A percentile compares a stretch with the other conserved stretches of the same genome.
Evolutionary conservation across 1,284 basidiomycete genomes (phyloP).

Genomic region (Puccinia triticina): DNA sequence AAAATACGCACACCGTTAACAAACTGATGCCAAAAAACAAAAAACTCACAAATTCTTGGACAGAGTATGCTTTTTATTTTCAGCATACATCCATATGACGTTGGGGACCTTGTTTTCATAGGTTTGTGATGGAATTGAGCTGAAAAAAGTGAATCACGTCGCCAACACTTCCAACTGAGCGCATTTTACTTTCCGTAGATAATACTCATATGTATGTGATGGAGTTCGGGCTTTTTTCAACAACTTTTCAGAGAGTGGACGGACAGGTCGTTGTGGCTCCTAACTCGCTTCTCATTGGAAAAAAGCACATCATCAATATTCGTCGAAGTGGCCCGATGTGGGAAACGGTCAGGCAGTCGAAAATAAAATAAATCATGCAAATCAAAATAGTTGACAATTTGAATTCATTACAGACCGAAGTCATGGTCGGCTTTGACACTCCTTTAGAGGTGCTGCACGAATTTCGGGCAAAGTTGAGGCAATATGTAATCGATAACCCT

Average conservation of each 20-base stretch:
- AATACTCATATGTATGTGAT: conserved; percentile 70
- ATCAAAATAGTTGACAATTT: too few species aligned
- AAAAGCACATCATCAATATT: conserved; percentile 72
- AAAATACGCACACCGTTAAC: neutral
- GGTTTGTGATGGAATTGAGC: conserved; percentile 40
- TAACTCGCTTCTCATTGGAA: conserved; percentile 72
- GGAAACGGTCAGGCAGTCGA: conserved; percentile 76
- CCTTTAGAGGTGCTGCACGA: conserved; percentile 66
- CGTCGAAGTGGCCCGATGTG: conserved; percentile 65
- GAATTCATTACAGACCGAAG: conserved; percentile 48
- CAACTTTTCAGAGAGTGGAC: conserved; percentile 75
- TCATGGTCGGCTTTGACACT: conserved; percentile 59
- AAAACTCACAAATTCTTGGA: neutral
- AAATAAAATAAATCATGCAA: neutral
- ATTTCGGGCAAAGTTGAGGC: conserved; percentile 67
- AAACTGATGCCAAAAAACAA: neutral
- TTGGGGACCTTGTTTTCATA: conserved; percentile 59
- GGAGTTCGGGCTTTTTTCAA: conserved; percentile 80
- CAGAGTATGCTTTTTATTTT: conserved; percentile 45
- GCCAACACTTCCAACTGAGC: neutral
- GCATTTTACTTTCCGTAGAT: conserved; percentile 64
- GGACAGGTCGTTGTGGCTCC: conserved; percentile 78
- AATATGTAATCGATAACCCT: conserved; percentile 70
- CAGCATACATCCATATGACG: conserved; percentile 59
- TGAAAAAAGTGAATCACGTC: neutral